Percentiles rank a stretch among this genome's conserved stretches.
Conservation (phyloP, 78 protist genomes). For the Dictyostelium brefeldianum region DNA sequence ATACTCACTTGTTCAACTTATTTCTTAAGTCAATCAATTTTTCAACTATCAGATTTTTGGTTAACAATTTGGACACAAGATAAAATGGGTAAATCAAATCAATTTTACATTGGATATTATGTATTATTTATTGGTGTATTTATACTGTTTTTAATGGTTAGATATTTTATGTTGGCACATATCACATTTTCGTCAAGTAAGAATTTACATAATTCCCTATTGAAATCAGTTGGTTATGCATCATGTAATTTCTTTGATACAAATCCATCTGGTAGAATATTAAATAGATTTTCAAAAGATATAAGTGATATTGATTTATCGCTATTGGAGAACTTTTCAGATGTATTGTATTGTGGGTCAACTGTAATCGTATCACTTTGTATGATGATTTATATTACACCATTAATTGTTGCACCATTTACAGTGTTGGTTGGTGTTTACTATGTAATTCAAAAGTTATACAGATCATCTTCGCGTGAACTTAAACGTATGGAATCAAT, state of each 20-base stretch:
- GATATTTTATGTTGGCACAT: neutral
- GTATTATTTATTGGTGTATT: neutral
- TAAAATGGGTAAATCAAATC: neutral
- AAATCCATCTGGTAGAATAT: constrained; percentile 75
- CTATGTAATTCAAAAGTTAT: constrained; percentile 82
- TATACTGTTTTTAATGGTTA: neutral
- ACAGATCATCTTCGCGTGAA: constrained; percentile 82
- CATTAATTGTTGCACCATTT: constrained; percentile 44
- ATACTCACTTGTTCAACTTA: neutral
- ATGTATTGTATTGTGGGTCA: neutral
- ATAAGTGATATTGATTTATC: constrained; percentile 69
- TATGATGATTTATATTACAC: constrained; percentile 25
- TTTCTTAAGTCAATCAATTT: constrained; percentile 23
- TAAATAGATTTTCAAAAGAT: constrained; percentile 75
- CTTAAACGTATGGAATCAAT: constrained; percentile 91
- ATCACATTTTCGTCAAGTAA: constrained; percentile 2
- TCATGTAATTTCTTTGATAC: constrained; percentile 56
- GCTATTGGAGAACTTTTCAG: constrained; percentile 5
- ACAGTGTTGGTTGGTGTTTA: constrained; percentile 42
- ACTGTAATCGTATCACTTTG: neutral
- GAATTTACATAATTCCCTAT: neutral
- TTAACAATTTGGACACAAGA: constrained; percentile 19
- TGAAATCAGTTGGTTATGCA: constrained; percentile 14
- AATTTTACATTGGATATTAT: constrained; percentile 30
- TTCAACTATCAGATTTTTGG: constrained; percentile 58